These are phyloP conservation scores for Piloderma croceum DNA, from an alignment of 768 basidiomycete species.

Conservation along the genomic window DNA sequence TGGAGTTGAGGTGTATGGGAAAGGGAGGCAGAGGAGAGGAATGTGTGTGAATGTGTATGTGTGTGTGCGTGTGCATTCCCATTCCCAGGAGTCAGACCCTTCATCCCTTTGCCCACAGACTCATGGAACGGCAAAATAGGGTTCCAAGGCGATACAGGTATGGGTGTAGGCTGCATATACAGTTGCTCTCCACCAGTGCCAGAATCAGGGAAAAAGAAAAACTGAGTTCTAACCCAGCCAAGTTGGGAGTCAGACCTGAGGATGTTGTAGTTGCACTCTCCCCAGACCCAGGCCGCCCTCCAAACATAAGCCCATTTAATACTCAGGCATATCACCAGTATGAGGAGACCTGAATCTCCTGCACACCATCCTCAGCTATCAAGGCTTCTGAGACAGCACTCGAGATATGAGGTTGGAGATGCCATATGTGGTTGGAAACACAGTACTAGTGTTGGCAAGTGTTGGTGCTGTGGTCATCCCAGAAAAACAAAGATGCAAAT, in stretches of 20 bases:
- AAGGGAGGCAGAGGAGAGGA: not conserved
- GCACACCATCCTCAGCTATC: slow-evolving; percentile 63
- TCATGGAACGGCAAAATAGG: slow-evolving; percentile 41
- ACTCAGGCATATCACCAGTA: slow-evolving; percentile 36
- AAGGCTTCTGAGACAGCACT: slow-evolving; percentile 53
- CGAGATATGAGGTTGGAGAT: slow-evolving; percentile 87
- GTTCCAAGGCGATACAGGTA: slow-evolving; percentile 64
- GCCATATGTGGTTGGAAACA: slow-evolving; percentile 85
- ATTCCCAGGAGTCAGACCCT: not conserved
- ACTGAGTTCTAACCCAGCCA: slow-evolving; percentile 42
- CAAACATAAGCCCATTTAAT: slow-evolving; percentile 61
- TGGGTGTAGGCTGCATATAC: slow-evolving; percentile 54
- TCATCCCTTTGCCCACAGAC: not conserved
- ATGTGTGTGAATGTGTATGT: not conserved
- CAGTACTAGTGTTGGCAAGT: slow-evolving; percentile 56
- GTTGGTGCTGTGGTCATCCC: slow-evolving; percentile 1
- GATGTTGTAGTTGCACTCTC: slow-evolving; percentile 11
- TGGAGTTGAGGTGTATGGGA: not conserved
- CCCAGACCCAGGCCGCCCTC: slow-evolving; percentile 33
- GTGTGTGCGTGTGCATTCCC: slow-evolving; percentile 1
- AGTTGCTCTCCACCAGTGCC: slow-evolving; percentile 38
- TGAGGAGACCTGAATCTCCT: slow-evolving; percentile 44
- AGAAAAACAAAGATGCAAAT: slow-evolving; percentile 14
- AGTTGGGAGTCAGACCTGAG: slow-evolving; percentile 22
- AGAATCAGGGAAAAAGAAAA: slow-evolving; percentile 93